Base-by-base conservation (phyloP, 176 grass and related monocot genomes). In the Rhynchospora breviuscula region DNA sequence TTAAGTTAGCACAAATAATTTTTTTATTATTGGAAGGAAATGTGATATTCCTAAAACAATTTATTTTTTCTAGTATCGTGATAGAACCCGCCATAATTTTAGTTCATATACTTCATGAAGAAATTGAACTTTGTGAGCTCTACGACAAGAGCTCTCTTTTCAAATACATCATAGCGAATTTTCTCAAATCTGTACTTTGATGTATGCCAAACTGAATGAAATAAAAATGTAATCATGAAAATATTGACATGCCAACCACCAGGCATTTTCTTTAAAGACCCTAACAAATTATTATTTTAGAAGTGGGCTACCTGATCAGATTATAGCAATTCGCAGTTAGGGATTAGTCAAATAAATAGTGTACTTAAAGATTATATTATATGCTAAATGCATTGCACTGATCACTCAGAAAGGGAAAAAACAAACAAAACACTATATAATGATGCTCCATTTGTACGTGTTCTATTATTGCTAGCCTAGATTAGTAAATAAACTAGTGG, bases 341-440 rank as follows among this genome's bases (percentile, higher is more conserved):
- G 43, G 25, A 80, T 80, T 81, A 81, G 60, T 81, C 57, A 63
- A 81, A 62, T 61, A 63, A 80, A 80, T 45, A 35, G 59, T 19
- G 33, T 59, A 35, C 6, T 59, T 17, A 7, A 8, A 40, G 4
- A 13, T 31, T 70, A 70, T 13, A 8, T 63, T 18, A n/a, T 63
- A 63, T 47, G 31, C 54, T 46, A 80, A 63, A 26, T 63, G 31
- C 19, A 49, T 62, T 82, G 18, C 40, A 82, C 18, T 18, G 22
- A 53, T 49, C 46, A 46, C 5, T 33, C 5, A 9, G 21, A 56
- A 77, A 54, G 72, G 23, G 29, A 77, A 77, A 77, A 62, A 62
- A 22, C 8, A 62, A 56, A 49, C 22, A 2, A 62, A 56, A 49
- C 22, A 2, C 9, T 10, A 7, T 23, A 44, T 80, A 82, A 82